Evolutionary conservation across 345 rosid genomes (phyloP), one percentile per base, ranked within the genome.

Genomic region (Camelina neglecta): DNA sequence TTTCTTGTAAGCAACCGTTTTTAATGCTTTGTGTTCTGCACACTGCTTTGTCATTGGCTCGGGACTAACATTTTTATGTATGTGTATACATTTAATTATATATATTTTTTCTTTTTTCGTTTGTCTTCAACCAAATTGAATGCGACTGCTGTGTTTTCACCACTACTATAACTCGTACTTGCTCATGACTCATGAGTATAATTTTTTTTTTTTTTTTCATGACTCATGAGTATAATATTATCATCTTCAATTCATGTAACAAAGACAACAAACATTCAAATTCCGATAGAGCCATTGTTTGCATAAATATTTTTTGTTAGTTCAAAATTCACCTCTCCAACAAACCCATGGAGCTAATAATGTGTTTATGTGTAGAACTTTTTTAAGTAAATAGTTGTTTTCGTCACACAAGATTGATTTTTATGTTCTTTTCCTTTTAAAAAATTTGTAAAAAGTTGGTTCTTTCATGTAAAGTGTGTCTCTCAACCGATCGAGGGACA

Each of bases 21-120:
- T 77, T 57, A 77, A 77, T 77, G 72, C 76, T 29, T 78, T 59
- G 77, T 66, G 81, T 66, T 78, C 77, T 72, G n/a, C 41, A 39
- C 42, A 39, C 42, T 31, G 50, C 4, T 51, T 49, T 66, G 57
- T 61, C 73, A 65, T 72, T 72, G 69, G 80, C 64, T 38, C 69
- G 65, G 31, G 53, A 59, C 58, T 65, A 16, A 48, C 62, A 65
- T 29, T 50, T 51, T 39, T 54, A 4, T 55, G 45, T 59, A 35
- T 4, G 31, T 26, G 38, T 35, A 35, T 26, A 35, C 8, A 33
- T 16, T 7, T 12, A 8, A 1, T 18, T 18, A 18, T 49, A 16
- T 16, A 26, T 2, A 7, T 35, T 11, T 45, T 23, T 3, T 6
- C 2, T 33, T 3, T 16, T 33, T 3, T 6, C 38, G 23, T 3